These are phyloP conservation scores for Phaeomoniella chlamydospora DNA, from an alignment of 2,329 filamentous ascomycete genomes.

Conservation along the genomic window DNA sequence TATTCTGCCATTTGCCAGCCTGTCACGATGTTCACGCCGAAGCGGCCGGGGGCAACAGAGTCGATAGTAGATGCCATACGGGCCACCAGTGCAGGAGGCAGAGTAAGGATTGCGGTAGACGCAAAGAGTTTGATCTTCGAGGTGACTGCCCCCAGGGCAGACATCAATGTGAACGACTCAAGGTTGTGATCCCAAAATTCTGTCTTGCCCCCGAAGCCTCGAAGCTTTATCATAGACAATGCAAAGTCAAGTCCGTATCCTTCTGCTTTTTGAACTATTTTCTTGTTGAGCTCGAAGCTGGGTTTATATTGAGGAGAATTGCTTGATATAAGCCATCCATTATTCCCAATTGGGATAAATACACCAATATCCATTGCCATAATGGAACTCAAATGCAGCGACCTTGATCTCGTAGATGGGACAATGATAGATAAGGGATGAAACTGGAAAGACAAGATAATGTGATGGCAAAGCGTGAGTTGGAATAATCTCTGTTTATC, in stretches of 20 bases:
- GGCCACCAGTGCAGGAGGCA: slow-evolving; percentile 13
- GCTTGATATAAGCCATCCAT: background rate
- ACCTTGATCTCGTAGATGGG: no score
- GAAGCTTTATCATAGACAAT: slow-evolving; percentile 9
- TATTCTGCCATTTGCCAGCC: slow-evolving; percentile 3
- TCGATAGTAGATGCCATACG: slow-evolving; percentile 12
- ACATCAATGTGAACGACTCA: slow-evolving; percentile 11
- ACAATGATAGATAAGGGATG: no score
- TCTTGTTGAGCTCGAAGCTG: slow-evolving; percentile 12
- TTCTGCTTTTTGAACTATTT: slow-evolving; percentile 9
- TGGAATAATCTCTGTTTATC: no score
- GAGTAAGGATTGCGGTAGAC: slow-evolving; percentile 11
- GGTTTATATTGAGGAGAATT: background rate
- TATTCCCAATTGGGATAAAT: background rate
- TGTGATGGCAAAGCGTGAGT: no score
- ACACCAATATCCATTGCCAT: background rate
- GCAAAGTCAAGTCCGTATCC: slow-evolving; percentile 13
- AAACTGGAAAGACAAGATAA: no score
- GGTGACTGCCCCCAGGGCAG: slow-evolving; percentile 15
- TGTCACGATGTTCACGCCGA: slow-evolving; percentile 14
- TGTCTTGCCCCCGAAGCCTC: slow-evolving; percentile 10
- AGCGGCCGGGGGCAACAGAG: slow-evolving; percentile 12
- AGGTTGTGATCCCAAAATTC: slow-evolving; percentile 6
- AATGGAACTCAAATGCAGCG: no score
- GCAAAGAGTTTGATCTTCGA: slow-evolving; percentile 12